Conservation (phyloP, 148 eudicot species). For the Camellia lanceoleosa region DNA sequence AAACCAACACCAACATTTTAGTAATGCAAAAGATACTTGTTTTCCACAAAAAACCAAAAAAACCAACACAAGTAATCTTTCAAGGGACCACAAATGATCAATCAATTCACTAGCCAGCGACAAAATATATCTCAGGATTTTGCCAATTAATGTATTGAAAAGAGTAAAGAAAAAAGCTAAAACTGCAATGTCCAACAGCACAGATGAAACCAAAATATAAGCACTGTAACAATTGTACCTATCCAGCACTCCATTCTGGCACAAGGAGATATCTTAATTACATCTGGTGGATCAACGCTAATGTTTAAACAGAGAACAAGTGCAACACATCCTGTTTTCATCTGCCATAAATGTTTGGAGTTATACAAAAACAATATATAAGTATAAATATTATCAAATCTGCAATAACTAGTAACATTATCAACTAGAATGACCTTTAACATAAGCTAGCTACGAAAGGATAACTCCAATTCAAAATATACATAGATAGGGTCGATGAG, state of each 20-base stretch:
- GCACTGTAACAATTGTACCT: slow-evolving; percentile 46
- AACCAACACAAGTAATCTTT: not conserved
- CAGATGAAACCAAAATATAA: slow-evolving; percentile 1
- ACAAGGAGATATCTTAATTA: slow-evolving; percentile 94
- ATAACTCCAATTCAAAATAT: not conserved
- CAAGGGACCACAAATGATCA: not conserved
- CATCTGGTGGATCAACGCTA: slow-evolving; percentile 93
- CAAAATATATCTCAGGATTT: not conserved
- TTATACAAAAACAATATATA: not conserved
- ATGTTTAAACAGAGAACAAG: slow-evolving; percentile 92
- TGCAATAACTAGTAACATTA: not conserved
- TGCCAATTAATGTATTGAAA: not conserved
- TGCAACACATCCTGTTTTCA: slow-evolving; percentile 96
- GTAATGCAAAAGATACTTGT: not conserved
- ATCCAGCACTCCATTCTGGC: slow-evolving; percentile 99
- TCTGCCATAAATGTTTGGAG: slow-evolving; percentile 44
- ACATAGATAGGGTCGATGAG: too few species aligned
- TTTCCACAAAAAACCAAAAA: not conserved
- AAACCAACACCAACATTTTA: not conserved
- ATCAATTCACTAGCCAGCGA: not conserved
- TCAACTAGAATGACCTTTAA: not conserved
- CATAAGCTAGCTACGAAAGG: not conserved
- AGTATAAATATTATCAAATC: not conserved
- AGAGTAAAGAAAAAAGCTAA: not conserved
- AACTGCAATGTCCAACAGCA: not conserved